Evolutionary conservation across 2,329 filamentous ascomycete genomes (phyloP).

Genomic region (Talaromyces sp.): DNA sequence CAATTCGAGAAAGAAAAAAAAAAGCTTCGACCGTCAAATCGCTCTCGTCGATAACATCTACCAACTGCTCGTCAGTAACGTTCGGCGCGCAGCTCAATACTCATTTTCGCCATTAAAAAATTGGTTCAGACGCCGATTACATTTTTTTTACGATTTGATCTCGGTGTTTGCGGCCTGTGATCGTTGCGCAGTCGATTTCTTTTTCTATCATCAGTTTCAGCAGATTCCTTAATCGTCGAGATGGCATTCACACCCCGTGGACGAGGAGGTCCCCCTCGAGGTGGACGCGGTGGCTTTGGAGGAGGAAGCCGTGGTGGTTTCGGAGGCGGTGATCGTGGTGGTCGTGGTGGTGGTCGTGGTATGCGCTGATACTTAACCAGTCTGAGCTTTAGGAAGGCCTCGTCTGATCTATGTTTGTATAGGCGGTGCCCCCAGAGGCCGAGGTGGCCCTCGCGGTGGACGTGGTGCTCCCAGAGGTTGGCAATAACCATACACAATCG

Average conservation of each 20-base stretch:
- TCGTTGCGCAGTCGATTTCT: neutral
- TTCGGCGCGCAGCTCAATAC: slow-evolving; percentile 5
- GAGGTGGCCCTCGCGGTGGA: slow-evolving; percentile 52
- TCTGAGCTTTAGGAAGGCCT: neutral
- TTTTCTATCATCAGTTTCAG: neutral
- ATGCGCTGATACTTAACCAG: neutral
- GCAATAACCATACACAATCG: slow-evolving; percentile 17
- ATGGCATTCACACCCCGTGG: slow-evolving; percentile 19
- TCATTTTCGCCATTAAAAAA: neutral
- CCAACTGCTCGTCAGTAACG: slow-evolving; percentile 15
- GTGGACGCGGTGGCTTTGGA: slow-evolving; percentile 51
- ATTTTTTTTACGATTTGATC: neutral
- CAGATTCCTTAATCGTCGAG: slow-evolving; percentile 6
- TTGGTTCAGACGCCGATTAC: neutral
- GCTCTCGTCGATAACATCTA: slow-evolving; percentile 29
- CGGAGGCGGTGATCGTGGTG: slow-evolving; percentile 50
- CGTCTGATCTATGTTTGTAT: neutral
- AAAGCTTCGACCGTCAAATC: slow-evolving; percentile 33
- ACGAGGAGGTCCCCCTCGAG: slow-evolving; percentile 57
- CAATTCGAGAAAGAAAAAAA: slow-evolving; percentile 35
- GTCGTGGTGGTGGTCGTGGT: slow-evolving; percentile 12
- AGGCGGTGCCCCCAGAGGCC: slow-evolving; percentile 16
- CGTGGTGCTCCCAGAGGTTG: slow-evolving; percentile 66
- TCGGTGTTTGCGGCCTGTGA: neutral
- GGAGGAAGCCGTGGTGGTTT: slow-evolving; percentile 53